These are phyloP conservation scores for Trypanosoma rangeli DNA, from an alignment of 208 protist species.

Conservation along the genomic window DNA sequence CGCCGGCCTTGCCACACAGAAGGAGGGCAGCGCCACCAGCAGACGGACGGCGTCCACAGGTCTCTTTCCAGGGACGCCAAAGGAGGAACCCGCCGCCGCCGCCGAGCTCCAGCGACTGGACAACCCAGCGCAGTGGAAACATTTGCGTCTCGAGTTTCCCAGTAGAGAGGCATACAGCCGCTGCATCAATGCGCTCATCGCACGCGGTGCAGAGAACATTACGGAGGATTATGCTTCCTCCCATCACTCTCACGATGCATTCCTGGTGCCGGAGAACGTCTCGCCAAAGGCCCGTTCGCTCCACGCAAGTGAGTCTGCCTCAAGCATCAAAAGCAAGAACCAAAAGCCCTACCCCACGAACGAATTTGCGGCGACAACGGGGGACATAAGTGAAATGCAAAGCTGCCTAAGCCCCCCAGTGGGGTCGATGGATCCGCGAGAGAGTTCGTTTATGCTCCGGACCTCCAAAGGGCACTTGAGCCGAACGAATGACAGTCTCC, in stretches of 20 bases:
- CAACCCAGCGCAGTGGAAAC: slow-evolving; percentile 53
- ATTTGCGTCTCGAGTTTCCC: slow-evolving; percentile 50
- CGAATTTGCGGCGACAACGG: slow-evolving; percentile 1
- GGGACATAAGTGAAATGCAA: slow-evolving; percentile 18
- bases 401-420: slow-evolving; percentile 10
- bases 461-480: not conserved
- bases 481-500: not conserved
- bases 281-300: not conserved
- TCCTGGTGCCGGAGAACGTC: not conserved
- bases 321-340: slow-evolving; percentile 7
- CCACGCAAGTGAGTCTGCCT: not conserved
- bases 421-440: not conserved
- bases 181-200: slow-evolving; percentile 49
- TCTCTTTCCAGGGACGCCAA: not conserved
- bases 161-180: slow-evolving; percentile 35
- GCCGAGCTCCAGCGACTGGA: slow-evolving; percentile 17
- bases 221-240: slow-evolving; percentile 7
- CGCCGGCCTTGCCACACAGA: slow-evolving; percentile 20
- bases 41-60: not conserved
- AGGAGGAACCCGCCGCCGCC: not conserved
- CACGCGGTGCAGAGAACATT: slow-evolving; percentile 43
- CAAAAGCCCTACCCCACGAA: not conserved
- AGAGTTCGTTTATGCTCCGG: not conserved
- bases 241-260: slow-evolving; percentile 1
- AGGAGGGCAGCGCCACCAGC: not conserved